These are phyloP conservation scores for Verticillium dahliae DNA, from an alignment of 2,329 filamentous ascomycete genomes.

Conservation along the genomic window DNA sequence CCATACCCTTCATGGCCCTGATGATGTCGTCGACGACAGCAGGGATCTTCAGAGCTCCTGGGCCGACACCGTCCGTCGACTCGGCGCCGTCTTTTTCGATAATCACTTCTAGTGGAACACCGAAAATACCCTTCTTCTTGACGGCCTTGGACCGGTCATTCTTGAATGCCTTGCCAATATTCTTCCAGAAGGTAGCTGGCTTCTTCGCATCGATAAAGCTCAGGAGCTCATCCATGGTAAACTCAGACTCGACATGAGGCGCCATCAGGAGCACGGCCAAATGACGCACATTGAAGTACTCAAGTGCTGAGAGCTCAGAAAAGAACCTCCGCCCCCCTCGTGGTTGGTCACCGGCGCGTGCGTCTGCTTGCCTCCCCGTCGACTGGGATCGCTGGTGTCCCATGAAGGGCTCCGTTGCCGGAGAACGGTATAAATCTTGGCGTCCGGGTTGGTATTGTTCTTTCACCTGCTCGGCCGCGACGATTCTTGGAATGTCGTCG, in stretches of 20 bases:
- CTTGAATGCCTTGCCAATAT: constrained; percentile 94
- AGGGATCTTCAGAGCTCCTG: constrained; percentile 82
- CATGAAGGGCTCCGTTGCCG: constrained; percentile 44
- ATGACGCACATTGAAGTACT: constrained; percentile 96
- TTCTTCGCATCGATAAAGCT: constrained; percentile 90
- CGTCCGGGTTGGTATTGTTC: constrained; percentile 79
- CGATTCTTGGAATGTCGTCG: constrained; percentile 93
- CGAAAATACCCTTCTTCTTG: constrained; percentile 93
- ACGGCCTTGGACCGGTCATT: constrained; percentile 69
- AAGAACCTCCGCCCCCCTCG: constrained; percentile 74
- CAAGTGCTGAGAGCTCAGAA: constrained; percentile 87
- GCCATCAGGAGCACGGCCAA: constrained; percentile 94
- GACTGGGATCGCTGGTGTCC: constrained; percentile 53
- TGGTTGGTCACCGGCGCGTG: constrained; percentile 35
- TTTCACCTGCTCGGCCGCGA: constrained; percentile 89
- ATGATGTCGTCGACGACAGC: constrained; percentile 94
- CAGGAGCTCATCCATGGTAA: constrained; percentile 88
- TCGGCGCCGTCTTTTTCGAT: constrained; percentile 93
- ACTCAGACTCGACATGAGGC: constrained; percentile 80
- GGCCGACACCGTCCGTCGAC: constrained; percentile 94
- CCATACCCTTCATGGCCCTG: constrained; percentile 95
- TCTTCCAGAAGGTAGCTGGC: constrained; percentile 90
- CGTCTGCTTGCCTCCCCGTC: constrained; percentile 42
- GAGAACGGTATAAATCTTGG: constrained; percentile 56
- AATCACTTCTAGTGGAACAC: constrained; percentile 79